Evolutionary conservation across 805 yeast species (phyloP), one percentile per base, ranked within the genome.

Genomic region (Zygosaccharomyces gambellarensis): DNA sequence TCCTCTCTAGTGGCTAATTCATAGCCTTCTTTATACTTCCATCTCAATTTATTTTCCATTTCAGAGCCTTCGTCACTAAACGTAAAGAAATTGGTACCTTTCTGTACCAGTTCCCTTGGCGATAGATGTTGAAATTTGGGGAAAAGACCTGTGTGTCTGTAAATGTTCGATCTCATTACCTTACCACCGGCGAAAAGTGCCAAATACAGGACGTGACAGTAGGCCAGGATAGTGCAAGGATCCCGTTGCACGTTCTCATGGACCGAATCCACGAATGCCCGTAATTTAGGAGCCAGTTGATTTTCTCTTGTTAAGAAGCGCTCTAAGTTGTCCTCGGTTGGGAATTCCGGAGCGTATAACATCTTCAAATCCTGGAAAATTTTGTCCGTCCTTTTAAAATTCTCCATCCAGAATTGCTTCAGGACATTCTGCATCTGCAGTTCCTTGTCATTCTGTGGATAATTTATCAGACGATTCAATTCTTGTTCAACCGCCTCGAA

Each of bases 111-210:
- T 47, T 86, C 88, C 43, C 77, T 83, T 46, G 80, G 81, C n/a
- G 79, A 65, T 56, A 80, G 72, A 25, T 87, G 88, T 47, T 79
- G 79, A 42, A 83, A 78, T 57, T 83, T 82, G 8, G 95, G 95
- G 75, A 86, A 85, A 48, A 87, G 67, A 2, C 90, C 87, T 5
- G 83, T 70, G 22, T 89, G 83, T 59, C 77, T 79, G 45, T 82
- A 72, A 27, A 87, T 68, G 14, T 82, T 78, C 0, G 90, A 81
- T 51, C 83, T 72, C 80, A 88, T 76, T 30, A 87, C 73, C 54
- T 82, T 74, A 14, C 95, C 95, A 45, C 96, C 96, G 1, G 95
- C 95, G 71, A 87, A 87, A 45, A 87, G 75, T 0, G 94, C 95
- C 61, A 87, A 70, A 68, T 87, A 87, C 80, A 87, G 76, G 43